These are phyloP conservation scores for Cyclostephanos tholiformis DNA, from an alignment of 108 stramenopile species.

Conservation along the genomic window DNA sequence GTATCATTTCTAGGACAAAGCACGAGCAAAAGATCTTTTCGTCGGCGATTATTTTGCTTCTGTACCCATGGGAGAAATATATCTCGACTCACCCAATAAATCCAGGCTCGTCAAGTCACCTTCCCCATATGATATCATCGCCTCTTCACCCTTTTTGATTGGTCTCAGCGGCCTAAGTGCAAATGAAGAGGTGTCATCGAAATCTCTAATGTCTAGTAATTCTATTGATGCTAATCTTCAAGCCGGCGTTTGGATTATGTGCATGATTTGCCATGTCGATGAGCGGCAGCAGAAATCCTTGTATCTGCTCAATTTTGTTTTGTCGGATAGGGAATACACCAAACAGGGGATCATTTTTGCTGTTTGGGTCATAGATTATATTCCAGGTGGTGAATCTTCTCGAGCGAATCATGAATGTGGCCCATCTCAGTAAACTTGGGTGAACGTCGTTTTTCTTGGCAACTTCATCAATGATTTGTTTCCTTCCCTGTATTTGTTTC, in stretches of 20 bases:
- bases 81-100: conserved; percentile 10
- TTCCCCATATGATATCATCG: conserved; percentile 30
- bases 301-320: conserved; percentile 20
- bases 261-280: conserved; percentile 37
- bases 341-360: conserved; percentile 4
- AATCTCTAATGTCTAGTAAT: conserved; percentile 19
- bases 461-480: conserved; percentile 5
- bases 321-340: background rate
- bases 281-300: conserved; percentile 23
- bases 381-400: conserved; percentile 29
- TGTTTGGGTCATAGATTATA: conserved; percentile 13
- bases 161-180: conserved; percentile 14
- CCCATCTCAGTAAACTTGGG: conserved; percentile 21
- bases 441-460: conserved; percentile 8
- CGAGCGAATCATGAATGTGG: conserved; percentile 24
- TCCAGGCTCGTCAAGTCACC: conserved; percentile 20
- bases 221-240: conserved; percentile 26
- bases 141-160: conserved; percentile 17
- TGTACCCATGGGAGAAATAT: no score
- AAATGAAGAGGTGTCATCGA: conserved; percentile 20
- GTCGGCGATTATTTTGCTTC: no score
- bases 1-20: no score
- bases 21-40: no score
- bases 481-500: conserved; percentile 12
- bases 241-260: conserved; percentile 20